Conservation (phyloP, 805 yeast species). For the Yarrowia sp. region DNA sequence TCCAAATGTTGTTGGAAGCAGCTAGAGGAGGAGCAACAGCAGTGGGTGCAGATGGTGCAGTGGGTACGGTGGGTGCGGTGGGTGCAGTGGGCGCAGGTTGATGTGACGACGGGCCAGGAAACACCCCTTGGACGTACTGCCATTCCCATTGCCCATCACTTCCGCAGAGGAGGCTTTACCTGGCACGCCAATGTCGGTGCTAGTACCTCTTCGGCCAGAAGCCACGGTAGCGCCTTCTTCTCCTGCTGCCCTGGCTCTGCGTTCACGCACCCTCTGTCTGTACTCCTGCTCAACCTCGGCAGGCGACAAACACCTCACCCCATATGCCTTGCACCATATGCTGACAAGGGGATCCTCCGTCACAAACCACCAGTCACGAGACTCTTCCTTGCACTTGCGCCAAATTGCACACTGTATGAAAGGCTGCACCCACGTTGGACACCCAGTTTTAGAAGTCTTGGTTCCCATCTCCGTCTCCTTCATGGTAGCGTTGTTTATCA, state of each 20-base stretch:
- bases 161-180: background rate
- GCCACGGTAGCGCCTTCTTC: background rate
- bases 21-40: constrained; percentile 5
- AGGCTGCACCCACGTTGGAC: background rate
- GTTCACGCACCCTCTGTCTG: background rate
- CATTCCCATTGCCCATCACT: background rate
- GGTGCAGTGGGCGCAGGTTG: background rate
- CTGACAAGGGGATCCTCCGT: background rate
- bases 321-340: constrained; percentile 12
- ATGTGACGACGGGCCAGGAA: background rate
- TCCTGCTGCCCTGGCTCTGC: background rate
- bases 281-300: constrained; percentile 16
- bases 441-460: background rate
- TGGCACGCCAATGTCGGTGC: background rate
- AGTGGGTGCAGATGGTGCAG: background rate
- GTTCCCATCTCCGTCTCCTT: constrained; percentile 5
- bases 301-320: background rate
- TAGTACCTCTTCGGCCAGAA: background rate
- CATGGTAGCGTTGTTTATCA: constrained; percentile 14
- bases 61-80: no score
- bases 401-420: constrained; percentile 5
- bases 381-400: background rate
- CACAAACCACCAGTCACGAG: constrained; percentile 5
- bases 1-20: constrained; percentile 8
- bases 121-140: background rate